Percentiles rank a stretch among this genome's conserved stretches.
phyloP scores from a whole-genome alignment of 495 filamentous ascomycete species.

The Hypoxylon rickii region DNA sequence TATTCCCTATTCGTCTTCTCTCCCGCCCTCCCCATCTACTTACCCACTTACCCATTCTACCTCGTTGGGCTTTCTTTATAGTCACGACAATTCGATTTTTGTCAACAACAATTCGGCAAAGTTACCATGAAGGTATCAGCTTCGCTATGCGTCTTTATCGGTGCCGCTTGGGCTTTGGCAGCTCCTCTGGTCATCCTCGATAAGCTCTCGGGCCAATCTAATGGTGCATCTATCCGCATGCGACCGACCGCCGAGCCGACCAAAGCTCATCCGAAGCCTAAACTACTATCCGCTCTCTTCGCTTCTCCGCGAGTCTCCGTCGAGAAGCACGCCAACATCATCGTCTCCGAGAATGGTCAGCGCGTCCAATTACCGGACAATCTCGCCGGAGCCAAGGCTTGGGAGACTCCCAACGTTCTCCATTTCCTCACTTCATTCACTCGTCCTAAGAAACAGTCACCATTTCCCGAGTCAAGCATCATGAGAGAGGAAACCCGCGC shows the following conservation, averaged over 20 bases:
- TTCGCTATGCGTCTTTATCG: conserved; percentile 15
- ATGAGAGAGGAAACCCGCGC: conserved; percentile 36
- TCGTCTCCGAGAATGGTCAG: conserved; percentile 24
- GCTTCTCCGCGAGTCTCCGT: conserved; percentile 11
- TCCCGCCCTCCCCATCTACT: neutral
- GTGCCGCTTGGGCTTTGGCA: conserved; percentile 23
- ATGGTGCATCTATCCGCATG: conserved; percentile 5
- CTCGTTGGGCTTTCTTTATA: neutral
- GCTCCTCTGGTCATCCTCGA: conserved; percentile 22
- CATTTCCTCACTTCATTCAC: conserved; percentile 25
- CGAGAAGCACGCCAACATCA: conserved; percentile 16
- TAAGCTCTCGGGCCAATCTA: conserved; percentile 17
- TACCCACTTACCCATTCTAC: neutral
- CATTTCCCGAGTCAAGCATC: conserved; percentile 38
- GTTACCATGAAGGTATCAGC: conserved; percentile 29
- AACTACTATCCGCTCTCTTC: conserved; percentile 3
- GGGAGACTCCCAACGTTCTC: conserved; percentile 32
- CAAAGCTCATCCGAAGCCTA: neutral
- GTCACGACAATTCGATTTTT: neutral
- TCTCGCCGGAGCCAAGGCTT: conserved; percentile 24
- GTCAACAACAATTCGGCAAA: conserved; percentile 1
- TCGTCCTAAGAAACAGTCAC: conserved; percentile 26
- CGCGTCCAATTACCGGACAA: conserved; percentile 25
- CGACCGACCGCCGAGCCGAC: conserved; percentile 10
- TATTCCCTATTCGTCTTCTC: neutral